Evolutionary conservation across 805 yeast species (phyloP).

Genomic region (Lachancea quebecensis): DNA sequence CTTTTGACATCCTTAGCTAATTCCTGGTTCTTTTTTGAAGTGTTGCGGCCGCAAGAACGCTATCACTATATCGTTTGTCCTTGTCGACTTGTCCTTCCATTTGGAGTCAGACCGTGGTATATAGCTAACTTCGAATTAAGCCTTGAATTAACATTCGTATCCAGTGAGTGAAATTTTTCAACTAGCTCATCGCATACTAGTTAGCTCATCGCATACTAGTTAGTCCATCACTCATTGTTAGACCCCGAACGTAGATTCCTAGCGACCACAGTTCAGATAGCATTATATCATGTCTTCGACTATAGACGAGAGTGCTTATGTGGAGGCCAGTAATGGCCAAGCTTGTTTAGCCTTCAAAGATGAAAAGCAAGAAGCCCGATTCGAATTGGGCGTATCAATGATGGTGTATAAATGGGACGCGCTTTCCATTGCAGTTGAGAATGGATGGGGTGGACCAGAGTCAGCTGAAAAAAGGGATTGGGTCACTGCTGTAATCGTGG

Average conservation of each 20-base stretch:
- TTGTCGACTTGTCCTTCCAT: not conserved
- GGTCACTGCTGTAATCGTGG: constrained; percentile 78
- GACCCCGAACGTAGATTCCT: not conserved
- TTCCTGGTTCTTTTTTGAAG: not conserved
- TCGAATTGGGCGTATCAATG: constrained; percentile 92
- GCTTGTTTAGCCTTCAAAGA: constrained; percentile 40
- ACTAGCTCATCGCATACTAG: constrained; percentile 10
- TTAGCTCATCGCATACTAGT: no score
- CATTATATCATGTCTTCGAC: not conserved
- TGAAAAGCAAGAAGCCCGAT: constrained; percentile 69
- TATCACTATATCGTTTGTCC: not conserved
- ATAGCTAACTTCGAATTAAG: no score
- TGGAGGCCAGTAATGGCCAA: constrained; percentile 43
- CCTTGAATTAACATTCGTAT: not conserved
- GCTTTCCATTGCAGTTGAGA: constrained; percentile 79
- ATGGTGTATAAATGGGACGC: constrained; percentile 88
- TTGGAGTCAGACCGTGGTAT: no score
- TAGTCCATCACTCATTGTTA: not conserved
- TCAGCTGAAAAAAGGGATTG: constrained; percentile 91
- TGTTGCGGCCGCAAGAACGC: not conserved
- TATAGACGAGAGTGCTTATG: constrained; percentile 41
- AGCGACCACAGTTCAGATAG: not conserved
- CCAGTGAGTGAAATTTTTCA: constrained; percentile 5
- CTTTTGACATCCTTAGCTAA: constrained; percentile 1
- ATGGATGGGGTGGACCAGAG: constrained; percentile 93